Conservation (phyloP, 2,329 filamentous ascomycete species). For the Xylaria sp. region DNA sequence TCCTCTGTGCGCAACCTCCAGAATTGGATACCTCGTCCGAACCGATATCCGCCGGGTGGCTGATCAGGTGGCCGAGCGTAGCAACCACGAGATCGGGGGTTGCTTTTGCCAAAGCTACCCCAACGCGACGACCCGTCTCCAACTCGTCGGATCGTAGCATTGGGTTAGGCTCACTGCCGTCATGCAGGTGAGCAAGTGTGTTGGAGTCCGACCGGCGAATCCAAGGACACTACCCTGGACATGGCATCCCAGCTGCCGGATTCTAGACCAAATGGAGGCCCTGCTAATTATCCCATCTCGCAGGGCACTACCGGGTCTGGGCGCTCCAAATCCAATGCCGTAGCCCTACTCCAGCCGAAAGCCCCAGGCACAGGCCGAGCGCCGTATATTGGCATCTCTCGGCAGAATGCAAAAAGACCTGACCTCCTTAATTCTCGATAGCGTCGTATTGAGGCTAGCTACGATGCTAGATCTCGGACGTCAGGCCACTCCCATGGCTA, state of each 20-base stretch:
- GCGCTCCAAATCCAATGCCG: neutral
- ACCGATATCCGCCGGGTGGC: neutral
- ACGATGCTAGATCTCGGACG: neutral
- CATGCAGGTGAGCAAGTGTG: constrained; percentile 7
- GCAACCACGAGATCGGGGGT: constrained; percentile 14
- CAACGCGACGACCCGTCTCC: constrained; percentile 7
- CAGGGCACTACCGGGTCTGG: constrained; percentile 18
- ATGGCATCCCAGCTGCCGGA: neutral
- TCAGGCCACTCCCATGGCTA: neutral
- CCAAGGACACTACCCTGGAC: neutral
- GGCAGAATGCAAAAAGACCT: constrained; percentile 15
- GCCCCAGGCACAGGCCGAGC: constrained; percentile 6
- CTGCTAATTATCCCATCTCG: constrained; percentile 4
- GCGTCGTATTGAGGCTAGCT: constrained; percentile 10
- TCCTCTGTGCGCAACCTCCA: neutral
- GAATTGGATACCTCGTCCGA: neutral
- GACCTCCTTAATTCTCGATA: constrained; percentile 4
- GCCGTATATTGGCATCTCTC: constrained; percentile 12
- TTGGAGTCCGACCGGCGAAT: constrained; percentile 8
- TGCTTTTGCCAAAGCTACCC: constrained; percentile 10
- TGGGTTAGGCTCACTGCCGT: constrained; percentile 1
- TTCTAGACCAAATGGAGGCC: constrained; percentile 9
- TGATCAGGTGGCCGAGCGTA: constrained; percentile 6
- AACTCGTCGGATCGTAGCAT: constrained; percentile 13
- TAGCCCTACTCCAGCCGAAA: neutral